A percentile compares a stretch with the other conserved stretches of the same genome.
These are phyloP conservation scores for Dioszegia crocea DNA, from an alignment of 768 basidiomycete genomes.

Conservation along the genomic window DNA sequence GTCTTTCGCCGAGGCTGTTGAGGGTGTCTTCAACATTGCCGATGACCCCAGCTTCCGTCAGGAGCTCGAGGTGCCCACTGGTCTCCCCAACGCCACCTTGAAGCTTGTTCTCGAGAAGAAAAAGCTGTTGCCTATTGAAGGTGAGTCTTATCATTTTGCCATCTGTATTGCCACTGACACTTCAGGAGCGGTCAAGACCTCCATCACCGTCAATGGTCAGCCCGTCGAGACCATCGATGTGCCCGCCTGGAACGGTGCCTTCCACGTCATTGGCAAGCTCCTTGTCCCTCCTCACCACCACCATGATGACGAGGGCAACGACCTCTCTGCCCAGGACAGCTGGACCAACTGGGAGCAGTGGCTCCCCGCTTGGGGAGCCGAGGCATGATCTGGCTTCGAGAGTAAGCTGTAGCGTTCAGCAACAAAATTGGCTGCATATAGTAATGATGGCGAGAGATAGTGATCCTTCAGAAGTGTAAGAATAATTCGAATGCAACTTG, in stretches of 20 bases:
- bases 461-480: too few species aligned
- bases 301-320: constrained; percentile 37
- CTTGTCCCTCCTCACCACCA: constrained; percentile 48
- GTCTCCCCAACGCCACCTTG: constrained; percentile 47
- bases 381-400: background rate
- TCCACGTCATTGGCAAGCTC: constrained; percentile 53
- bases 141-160: constrained; percentile 17
- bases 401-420: background rate
- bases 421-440: too few species aligned
- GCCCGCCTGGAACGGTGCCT: constrained; percentile 59
- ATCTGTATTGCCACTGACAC: background rate
- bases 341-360: constrained; percentile 49
- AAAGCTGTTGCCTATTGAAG: constrained; percentile 47
- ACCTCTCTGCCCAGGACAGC: constrained; percentile 24
- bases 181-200: constrained; percentile 43
- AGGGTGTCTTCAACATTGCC: constrained; percentile 15
- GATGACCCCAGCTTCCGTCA: constrained; percentile 45
- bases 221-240: constrained; percentile 54
- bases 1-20: constrained; percentile 19
- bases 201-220: constrained; percentile 46
- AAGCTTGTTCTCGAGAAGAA: constrained; percentile 56
- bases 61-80: constrained; percentile 37
- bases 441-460: too few species aligned
- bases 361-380: constrained; percentile 6
- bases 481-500: too few species aligned